Conservation (phyloP, 2,329 filamentous ascomycete species). For the Endoconidiophora polonica region DNA sequence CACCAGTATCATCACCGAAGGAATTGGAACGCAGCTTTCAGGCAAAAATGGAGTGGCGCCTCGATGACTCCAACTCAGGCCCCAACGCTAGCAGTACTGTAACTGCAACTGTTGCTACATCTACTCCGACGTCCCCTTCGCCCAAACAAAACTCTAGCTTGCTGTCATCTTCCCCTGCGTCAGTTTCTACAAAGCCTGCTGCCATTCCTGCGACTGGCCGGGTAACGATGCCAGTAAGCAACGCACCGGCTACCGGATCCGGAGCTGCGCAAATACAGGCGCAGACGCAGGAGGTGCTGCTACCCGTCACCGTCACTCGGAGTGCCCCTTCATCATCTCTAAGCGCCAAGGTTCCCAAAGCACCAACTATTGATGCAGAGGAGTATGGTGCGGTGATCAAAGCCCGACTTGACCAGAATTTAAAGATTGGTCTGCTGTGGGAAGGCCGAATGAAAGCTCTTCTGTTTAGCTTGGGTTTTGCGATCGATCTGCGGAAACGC, state of each 20-base stretch:
- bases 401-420: constrained; percentile 73
- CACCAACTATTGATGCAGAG: constrained; percentile 23
- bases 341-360: neutral
- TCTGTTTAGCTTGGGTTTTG: constrained; percentile 77
- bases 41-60: constrained; percentile 35
- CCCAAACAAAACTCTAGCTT: neutral
- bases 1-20: neutral
- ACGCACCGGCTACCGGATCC: constrained; percentile 3
- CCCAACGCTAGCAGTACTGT: no score
- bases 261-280: neutral
- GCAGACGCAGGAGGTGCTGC: neutral
- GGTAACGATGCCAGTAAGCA: neutral
- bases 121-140: neutral
- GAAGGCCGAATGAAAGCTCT: constrained; percentile 85
- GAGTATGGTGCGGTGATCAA: constrained; percentile 78
- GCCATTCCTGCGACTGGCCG: neutral
- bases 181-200: constrained; percentile 1
- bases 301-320: neutral
- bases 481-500: constrained; percentile 59
- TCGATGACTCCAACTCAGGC: constrained; percentile 19
- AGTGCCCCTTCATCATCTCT: neutral
- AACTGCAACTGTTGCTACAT: neutral
- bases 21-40: constrained; percentile 27
- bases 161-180: neutral
- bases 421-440: constrained; percentile 76